Evolutionary conservation across 2,329 filamentous ascomycete genomes (phyloP).

Genomic region (Leptographium lundbergii): DNA sequence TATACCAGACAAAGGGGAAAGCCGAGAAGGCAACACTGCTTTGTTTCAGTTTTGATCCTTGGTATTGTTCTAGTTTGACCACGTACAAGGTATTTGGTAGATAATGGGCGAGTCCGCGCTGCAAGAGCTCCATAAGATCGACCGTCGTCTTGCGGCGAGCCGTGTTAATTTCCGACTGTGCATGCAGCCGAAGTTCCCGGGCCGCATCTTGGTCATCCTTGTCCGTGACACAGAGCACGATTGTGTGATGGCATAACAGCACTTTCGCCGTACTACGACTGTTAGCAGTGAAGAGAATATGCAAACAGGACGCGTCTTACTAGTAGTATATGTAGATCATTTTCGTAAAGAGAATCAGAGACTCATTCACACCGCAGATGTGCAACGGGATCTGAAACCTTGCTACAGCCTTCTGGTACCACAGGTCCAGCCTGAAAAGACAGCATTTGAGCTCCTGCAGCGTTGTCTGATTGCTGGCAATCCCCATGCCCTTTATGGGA

Average conservation of each 20-base stretch:
- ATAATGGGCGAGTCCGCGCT: neutral
- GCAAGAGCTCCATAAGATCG: neutral
- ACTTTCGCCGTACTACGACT: neutral
- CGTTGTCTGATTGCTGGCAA: neutral
- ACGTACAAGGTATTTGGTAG: constrained; percentile 1
- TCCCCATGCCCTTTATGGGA: neutral
- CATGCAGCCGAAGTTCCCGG: neutral
- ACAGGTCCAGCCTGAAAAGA: neutral
- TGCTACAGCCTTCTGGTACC: neutral
- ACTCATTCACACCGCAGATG: neutral
- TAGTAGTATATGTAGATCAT: constrained; percentile 1
- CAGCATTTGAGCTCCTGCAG: neutral
- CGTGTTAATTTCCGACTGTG: neutral
- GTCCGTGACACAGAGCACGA: neutral
- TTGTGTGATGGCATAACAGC: neutral
- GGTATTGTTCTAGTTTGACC: too few relatives aligned
- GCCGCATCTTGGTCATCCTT: neutral
- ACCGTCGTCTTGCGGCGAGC: neutral
- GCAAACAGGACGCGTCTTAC: neutral
- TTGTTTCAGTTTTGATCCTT: neutral
- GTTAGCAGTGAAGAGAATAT: neutral
- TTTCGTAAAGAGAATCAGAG: neutral
- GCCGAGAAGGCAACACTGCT: neutral
- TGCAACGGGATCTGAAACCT: neutral
- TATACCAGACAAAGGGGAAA: neutral